Conservation (phyloP, 306 rosid species). For the Quercus mongolica region DNA sequence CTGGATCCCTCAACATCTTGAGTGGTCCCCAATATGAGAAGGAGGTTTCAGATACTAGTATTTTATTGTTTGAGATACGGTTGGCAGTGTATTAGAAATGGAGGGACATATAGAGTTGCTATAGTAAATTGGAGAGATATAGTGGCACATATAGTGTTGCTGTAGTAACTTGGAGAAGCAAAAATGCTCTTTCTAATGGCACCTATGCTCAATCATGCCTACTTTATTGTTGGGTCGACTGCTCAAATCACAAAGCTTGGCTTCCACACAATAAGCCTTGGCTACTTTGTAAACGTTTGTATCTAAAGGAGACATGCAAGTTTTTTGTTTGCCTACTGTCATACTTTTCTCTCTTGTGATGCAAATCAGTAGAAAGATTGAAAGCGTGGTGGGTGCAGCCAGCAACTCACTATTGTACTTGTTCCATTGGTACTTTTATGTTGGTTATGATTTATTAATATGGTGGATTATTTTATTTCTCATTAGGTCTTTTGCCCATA, state of each 20-base stretch:
- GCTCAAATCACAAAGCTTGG: not conserved
- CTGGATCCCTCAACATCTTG: not conserved
- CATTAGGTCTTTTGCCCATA: constrained; percentile 74
- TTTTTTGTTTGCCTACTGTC: not conserved
- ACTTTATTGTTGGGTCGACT: not conserved
- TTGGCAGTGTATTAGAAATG: not conserved
- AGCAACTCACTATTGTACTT: not conserved
- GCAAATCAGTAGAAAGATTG: not conserved
- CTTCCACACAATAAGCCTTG: constrained; percentile 3
- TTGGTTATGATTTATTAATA: constrained; percentile 19
- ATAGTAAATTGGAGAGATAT: not conserved
- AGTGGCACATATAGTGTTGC: not conserved
- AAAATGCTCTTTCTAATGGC: not conserved
- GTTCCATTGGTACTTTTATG: constrained; percentile 3
- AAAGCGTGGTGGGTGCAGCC: not conserved
- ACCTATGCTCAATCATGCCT: not conserved
- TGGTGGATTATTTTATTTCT: constrained; percentile 26
- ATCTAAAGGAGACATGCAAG: not conserved
- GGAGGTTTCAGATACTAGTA: not conserved
- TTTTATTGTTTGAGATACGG: not conserved
- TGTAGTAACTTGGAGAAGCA: not conserved
- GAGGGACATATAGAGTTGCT: not conserved
- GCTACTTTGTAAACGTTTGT: not conserved
- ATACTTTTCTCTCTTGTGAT: not conserved
- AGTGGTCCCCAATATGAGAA: not conserved